A percentile compares a stretch with the other conserved stretches of the same genome.
These are phyloP conservation scores for Tinospora cordifolia DNA, from an alignment of 164 flowering plant species.

Conservation along the genomic window DNA sequence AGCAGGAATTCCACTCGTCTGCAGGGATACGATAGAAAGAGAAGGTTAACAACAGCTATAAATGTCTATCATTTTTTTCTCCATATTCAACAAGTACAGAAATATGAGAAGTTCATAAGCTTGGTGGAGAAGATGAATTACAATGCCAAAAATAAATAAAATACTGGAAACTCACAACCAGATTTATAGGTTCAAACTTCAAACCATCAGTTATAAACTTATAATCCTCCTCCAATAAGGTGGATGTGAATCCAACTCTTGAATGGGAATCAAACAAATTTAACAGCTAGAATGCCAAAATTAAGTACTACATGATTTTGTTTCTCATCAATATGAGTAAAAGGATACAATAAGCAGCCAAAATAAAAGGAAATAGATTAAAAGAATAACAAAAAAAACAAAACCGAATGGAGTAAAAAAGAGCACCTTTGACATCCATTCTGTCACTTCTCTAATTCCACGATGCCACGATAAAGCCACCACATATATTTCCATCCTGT, in stretches of 20 bases:
- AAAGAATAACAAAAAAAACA: background rate
- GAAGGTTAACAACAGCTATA: conserved; percentile 2
- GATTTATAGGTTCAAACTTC: background rate
- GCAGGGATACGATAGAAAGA: conserved; percentile 21
- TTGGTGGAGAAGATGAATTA: background rate
- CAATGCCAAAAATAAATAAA: background rate
- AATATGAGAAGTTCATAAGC: background rate
- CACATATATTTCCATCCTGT: conserved; percentile 94
- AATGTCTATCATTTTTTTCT: background rate
- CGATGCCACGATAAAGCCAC: conserved; percentile 90
- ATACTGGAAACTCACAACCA: background rate
- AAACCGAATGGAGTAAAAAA: background rate
- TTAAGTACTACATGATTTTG: background rate
- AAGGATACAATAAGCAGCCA: background rate
- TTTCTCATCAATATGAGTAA: background rate
- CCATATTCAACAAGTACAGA: background rate
- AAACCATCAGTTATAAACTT: background rate
- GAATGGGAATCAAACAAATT: background rate
- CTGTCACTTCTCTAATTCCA: conserved; percentile 94
- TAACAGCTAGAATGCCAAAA: background rate
- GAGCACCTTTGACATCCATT: conserved; percentile 97
- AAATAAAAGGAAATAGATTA: background rate
- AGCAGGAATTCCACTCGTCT: conserved; percentile 92
- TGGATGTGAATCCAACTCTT: background rate
- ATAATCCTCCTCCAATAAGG: background rate